phyloP scores from a whole-genome alignment of 306 rosid genomes.

The Begonia masoniana region DNA sequence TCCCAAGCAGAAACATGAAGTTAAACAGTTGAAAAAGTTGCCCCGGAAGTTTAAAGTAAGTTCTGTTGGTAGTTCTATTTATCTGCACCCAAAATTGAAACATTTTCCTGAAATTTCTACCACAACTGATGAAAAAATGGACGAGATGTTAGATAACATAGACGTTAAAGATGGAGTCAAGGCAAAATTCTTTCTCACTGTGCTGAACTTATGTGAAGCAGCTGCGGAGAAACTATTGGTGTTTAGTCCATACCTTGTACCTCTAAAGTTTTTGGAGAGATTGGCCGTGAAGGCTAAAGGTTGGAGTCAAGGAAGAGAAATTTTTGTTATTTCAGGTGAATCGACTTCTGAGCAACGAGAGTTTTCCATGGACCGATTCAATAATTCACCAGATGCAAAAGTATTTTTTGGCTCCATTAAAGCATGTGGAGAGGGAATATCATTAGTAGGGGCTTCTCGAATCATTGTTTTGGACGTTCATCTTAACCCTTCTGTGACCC shows the following conservation, averaged over 20 bases:
- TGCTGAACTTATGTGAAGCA: conserved; percentile 54
- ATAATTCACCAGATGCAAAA: conserved; percentile 56
- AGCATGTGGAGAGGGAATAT: conserved; percentile 98
- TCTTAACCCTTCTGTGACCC: conserved; percentile 86
- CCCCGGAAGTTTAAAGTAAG: conserved; percentile 49
- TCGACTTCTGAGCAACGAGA: conserved; percentile 60
- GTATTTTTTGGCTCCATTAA: conserved; percentile 93
- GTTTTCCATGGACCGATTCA: conserved; percentile 70
- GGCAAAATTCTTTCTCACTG: conserved; percentile 54
- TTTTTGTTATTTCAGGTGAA: conserved; percentile 80
- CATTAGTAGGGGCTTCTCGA: conserved; percentile 92
- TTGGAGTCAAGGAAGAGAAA: conserved; percentile 63
- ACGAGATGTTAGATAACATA: conserved; percentile 33
- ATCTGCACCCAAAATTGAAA: conserved; percentile 64
- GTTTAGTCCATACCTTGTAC: conserved; percentile 82
- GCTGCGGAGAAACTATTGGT: conserved; percentile 76
- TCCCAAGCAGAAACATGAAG: conserved; percentile 46
- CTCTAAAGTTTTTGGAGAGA: conserved; percentile 74
- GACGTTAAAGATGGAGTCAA: conserved; percentile 70
- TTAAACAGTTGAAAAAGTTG: conserved; percentile 27
- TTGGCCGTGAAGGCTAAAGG: conserved; percentile 44
- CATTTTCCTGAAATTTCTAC: conserved; percentile 27
- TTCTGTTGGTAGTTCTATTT: conserved; percentile 70
- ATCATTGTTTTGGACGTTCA: conserved; percentile 68
- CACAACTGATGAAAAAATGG: conserved; percentile 37